Evolutionary conservation across 2,329 filamentous ascomycete genomes (phyloP), one percentile per base, ranked within the genome.

Genomic region (Penicillium sp.): DNA sequence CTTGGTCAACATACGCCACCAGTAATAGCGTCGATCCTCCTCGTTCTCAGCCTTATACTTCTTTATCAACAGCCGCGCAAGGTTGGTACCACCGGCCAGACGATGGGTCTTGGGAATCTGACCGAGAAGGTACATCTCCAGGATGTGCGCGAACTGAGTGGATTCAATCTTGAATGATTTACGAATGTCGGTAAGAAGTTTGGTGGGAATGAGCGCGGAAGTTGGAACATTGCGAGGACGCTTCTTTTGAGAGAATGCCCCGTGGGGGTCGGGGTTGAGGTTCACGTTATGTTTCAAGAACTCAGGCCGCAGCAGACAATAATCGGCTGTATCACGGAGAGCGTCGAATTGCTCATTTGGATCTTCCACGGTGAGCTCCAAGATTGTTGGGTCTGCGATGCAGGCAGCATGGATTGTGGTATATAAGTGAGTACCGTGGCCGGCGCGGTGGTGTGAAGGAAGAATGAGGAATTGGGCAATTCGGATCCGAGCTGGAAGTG

Each of bases 381-480:
- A 81, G 7, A 92, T 88, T 56, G 87, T 86, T 0, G 83, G 72
- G 53, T 89, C 83, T 32, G 84, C 79, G 54, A 89, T 81, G 60
- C 90, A 89, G 62, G 86, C 77, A 7, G 82, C 76, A 67, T 91
- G 93, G 62, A 97, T 90, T 46, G 86, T 81, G 56, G 86, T 85
- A 79, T 97, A 99, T 38, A 99, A 84, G 40, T 85, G 82, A 10
- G 86, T 83, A 34, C 93, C 94, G 47, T 93, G 86, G 14, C 92
- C 92, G 57, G 86, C 84, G 57, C 84, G 82, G 70, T 97, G 92
- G 72, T 91, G 96, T 5, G 91, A 89, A 2, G 92, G 92, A 10
- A 99, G 80, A 59, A 99, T 87, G 57, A 99, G 70, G 73, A 97
- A 97, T 71, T 99, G 94, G 0, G 93, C 96, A 61, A 99, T 90